Conservation (phyloP, 495 filamentous ascomycete genomes). For the Cladorrhinum samala region DNA sequence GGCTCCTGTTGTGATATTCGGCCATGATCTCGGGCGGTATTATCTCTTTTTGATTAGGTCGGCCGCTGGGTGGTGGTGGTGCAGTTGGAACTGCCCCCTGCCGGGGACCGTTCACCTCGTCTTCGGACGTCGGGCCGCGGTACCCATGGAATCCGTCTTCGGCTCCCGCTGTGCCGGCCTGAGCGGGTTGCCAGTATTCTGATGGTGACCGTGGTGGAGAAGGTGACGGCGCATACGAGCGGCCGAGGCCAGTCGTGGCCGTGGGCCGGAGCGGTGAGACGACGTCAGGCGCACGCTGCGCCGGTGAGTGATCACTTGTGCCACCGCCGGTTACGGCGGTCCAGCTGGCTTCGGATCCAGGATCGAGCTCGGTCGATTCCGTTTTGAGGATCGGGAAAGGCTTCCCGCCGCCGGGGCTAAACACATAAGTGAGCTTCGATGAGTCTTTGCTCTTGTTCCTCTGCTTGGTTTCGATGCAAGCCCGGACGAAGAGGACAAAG, state of each 20-base stretch:
- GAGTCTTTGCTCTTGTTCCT: background rate
- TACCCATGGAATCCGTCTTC: background rate
- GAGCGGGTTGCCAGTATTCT: background rate
- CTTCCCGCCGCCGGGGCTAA: slow-evolving; percentile 1
- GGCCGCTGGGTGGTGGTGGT: background rate
- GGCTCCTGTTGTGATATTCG: background rate
- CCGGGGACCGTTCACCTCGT: background rate
- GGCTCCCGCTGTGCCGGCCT: background rate
- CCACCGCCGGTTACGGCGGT: background rate
- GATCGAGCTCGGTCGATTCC: background rate
- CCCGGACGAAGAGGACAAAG: slow-evolving; percentile 4
- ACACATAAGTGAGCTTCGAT: background rate
- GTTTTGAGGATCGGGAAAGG: slow-evolving; percentile 33
- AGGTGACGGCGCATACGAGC: background rate
- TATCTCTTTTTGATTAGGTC: background rate
- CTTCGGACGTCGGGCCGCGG: too few relatives aligned
- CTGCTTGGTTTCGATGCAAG: slow-evolving; percentile 1
- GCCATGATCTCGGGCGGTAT: background rate
- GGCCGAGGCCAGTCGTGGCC: background rate
- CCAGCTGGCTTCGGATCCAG: background rate
- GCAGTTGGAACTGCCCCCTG: background rate
- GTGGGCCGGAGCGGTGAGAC: background rate
- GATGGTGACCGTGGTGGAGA: too few relatives aligned
- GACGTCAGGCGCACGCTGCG: background rate
- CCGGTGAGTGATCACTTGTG: background rate